Conservation (phyloP, 345 rosid species). For the Citropsis articulata region DNA sequence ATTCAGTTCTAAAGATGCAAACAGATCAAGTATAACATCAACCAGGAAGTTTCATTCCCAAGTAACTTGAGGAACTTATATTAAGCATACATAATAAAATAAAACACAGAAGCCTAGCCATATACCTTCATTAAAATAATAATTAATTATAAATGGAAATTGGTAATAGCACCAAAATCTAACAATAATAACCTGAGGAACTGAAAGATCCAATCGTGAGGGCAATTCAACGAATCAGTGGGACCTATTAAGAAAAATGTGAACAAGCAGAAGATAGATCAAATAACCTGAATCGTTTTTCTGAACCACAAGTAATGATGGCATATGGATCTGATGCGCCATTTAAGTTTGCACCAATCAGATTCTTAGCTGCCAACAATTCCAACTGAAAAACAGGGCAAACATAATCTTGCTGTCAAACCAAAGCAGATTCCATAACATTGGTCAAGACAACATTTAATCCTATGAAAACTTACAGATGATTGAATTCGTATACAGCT, state of each 20-base stretch:
- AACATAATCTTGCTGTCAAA: not conserved
- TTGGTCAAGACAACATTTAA: not conserved
- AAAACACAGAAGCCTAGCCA: not conserved
- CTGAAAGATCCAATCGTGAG: not conserved
- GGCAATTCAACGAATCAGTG: not conserved
- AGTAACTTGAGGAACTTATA: not conserved
- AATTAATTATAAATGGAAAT: not conserved
- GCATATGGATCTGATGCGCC: constrained; percentile 99
- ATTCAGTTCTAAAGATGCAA: not conserved
- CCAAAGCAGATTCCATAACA: not conserved
- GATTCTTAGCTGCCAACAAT: constrained; percentile 95
- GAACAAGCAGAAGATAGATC: not conserved
- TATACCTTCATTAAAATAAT: not conserved
- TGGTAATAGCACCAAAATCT: not conserved
- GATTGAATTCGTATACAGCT: not conserved
- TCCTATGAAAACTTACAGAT: not conserved
- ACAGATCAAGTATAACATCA: not conserved
- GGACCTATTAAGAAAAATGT: not conserved
- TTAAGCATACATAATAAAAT: not conserved
- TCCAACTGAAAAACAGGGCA: constrained; percentile 60
- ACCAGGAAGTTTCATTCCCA: not conserved
- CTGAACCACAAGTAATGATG: constrained; percentile 92
- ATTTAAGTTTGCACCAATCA: constrained; percentile 90
- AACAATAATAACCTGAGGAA: not conserved
- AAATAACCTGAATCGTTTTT: constrained; percentile 88